Evolutionary conservation across 169 alveolate genomes (phyloP), one percentile per base, ranked within the genome.

Genomic region (Plasmodium knowlesi): DNA sequence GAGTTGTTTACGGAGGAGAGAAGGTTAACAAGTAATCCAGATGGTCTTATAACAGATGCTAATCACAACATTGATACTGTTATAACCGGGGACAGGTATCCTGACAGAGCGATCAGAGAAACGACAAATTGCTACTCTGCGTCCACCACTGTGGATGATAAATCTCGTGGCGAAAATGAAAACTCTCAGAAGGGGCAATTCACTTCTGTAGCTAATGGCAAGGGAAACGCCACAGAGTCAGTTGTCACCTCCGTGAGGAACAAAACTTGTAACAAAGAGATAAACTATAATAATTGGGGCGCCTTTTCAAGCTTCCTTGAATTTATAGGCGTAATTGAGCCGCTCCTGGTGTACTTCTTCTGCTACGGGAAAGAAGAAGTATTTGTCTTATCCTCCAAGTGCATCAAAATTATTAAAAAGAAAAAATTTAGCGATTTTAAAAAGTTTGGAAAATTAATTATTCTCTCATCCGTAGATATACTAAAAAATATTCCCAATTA

Each of bases 321-420:
- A 32, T 91, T 70, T 72, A 57, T 91, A 12, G 72, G 39, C 22
- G 16, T 46, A 81, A 53, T 91, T 70, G 95, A 91, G 72, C 95
- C 95, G 0, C 67, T 91, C 28, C 95, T 91, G n/a, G 92, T 91
- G 57, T 91, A 91, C 32, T 91, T 90, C 39, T 91, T 28, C 46
- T 91, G 95, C 72, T 80, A 91, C 83, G 95, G 95, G 9, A 91
- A 91, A 57, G 95, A 73, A 50, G 95, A 91, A 8, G 92, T 91
- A 28, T 91, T 91, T 82, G 43, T 91, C 19, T 46, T 91, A 39
- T 30, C 95, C 43, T 91, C 95, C 22, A 80, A 71, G 37, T 91
- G 95, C 76, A 91, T 91, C 30, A 82, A 82, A 91, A 30, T 25
- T 32, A 81, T 91, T 81, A 91, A 91, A 28, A 53, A 72, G 32